A percentile compares a stretch with the other conserved stretches of the same genome.
phyloP scores from a whole-genome alignment of 2,329 filamentous ascomycete species.

The Rhexocercosporidium sp. region DNA sequence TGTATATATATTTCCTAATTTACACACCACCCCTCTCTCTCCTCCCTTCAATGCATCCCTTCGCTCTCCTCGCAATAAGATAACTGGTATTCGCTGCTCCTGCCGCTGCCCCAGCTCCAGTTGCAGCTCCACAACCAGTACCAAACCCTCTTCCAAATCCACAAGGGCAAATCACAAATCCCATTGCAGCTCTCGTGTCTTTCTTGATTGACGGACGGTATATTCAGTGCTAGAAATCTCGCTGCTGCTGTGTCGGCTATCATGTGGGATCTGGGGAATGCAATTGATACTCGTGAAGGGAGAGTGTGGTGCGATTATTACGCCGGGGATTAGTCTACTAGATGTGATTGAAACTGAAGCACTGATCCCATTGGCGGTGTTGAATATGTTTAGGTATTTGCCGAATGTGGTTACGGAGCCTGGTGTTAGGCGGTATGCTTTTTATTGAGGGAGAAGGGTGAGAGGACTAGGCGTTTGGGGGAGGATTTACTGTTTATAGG shows the following conservation, averaged over 20 bases:
- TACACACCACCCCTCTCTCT: not conserved
- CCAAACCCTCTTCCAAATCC: conserved; percentile 10
- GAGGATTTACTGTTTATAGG: too few relatives aligned
- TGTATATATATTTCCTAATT: not conserved
- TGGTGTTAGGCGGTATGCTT: too few relatives aligned
- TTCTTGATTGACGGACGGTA: conserved; percentile 8
- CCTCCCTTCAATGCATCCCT: not conserved
- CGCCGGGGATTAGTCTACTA: not conserved
- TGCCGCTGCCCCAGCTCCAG: too few relatives aligned
- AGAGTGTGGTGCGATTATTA: too few relatives aligned
- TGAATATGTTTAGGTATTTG: too few relatives aligned
- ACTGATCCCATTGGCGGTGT: too few relatives aligned
- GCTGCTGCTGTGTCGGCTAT: conserved; percentile 11
- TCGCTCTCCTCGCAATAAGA: conserved; percentile 7
- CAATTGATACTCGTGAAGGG: conserved; percentile 2
- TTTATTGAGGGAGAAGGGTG: too few relatives aligned
- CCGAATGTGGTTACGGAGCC: too few relatives aligned
- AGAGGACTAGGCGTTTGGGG: too few relatives aligned
- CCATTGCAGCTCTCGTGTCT: conserved; percentile 11
- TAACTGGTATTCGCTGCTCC: too few relatives aligned
- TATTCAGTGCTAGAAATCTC: conserved; percentile 13
- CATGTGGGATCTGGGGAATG: conserved; percentile 11
- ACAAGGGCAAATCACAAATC: conserved; percentile 12
- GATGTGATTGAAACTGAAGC: too few relatives aligned
- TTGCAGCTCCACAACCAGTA: conserved; percentile 4